A percentile compares a stretch with the other conserved stretches of the same genome.
Conservation (phyloP, 116 monocot species). For the Posidonia oceanica region DNA sequence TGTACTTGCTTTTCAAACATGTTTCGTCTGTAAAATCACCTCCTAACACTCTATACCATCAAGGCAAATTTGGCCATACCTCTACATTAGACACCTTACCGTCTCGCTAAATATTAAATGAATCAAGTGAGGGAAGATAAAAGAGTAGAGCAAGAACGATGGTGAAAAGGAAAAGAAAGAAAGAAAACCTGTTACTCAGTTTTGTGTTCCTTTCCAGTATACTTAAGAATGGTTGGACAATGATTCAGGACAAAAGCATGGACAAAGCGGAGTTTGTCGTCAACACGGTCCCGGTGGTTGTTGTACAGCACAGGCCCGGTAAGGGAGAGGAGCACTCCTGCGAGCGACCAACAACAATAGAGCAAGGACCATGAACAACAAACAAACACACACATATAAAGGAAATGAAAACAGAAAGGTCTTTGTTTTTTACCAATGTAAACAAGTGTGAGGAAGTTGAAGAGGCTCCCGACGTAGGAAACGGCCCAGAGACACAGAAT, state of each 20-base stretch:
- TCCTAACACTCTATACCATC: no score
- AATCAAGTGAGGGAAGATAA: no score
- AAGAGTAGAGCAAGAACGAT: no score
- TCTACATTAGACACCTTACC: no score
- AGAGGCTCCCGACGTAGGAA: conserved; percentile 64
- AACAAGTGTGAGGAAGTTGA: conserved; percentile 69
- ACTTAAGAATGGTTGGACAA: conserved; percentile 19
- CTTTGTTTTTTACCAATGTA: conserved; percentile 38
- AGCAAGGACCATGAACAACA: conserved; percentile 3
- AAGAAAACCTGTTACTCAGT: conserved; percentile 28
- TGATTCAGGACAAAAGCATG: conserved; percentile 30
- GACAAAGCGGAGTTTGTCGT: conserved; percentile 50
- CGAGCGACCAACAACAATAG: neutral
- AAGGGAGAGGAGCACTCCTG: conserved; percentile 50
- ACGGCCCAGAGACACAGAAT: conserved; percentile 55
- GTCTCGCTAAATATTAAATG: no score
- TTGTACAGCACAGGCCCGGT: conserved; percentile 64
- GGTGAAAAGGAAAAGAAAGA: neutral
- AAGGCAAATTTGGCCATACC: no score
- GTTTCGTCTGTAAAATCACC: no score
- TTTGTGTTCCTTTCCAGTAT: conserved; percentile 48
- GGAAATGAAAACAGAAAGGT: neutral
- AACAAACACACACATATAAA: neutral
- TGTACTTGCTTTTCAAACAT: no score
- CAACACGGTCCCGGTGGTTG: conserved; percentile 61